These are phyloP conservation scores for Acanthamoeba royreba DNA, from an alignment of 208 protist species.

Conservation along the genomic window DNA sequence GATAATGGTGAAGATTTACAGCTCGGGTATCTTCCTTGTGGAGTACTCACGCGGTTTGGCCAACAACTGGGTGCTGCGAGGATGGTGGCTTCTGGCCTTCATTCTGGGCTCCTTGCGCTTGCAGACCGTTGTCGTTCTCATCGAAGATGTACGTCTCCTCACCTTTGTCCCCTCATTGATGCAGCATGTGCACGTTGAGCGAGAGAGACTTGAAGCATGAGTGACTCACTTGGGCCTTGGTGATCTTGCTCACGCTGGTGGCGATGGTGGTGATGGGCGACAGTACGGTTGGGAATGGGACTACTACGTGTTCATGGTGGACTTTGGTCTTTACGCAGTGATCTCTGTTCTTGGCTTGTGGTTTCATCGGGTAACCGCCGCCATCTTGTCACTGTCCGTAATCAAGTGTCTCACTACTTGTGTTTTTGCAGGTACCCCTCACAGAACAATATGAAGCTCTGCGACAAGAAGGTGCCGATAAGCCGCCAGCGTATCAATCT, in stretches of 20 bases:
- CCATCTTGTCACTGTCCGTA: no score
- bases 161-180: background rate
- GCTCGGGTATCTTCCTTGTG: background rate
- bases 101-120: background rate
- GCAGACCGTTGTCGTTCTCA: constrained; percentile 18
- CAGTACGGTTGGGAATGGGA: constrained; percentile 20
- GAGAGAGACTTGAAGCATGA: no score
- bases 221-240: background rate
- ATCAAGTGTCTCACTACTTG: no score
- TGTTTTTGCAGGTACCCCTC: background rate
- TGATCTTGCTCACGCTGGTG: no score
- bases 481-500: background rate
- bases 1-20: background rate
- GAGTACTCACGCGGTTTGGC: constrained; percentile 17
- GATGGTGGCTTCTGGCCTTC: constrained; percentile 26
- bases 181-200: no score
- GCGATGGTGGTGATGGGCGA: no score
- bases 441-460: background rate
- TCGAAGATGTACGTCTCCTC: background rate
- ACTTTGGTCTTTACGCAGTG: background rate
- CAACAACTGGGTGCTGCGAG: constrained; percentile 1
- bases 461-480: background rate
- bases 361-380: background rate
- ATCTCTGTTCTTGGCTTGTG: constrained; percentile 13
- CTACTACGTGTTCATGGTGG: background rate